Evolutionary conservation across 495 filamentous ascomycete genomes (phyloP), one percentile per base, ranked within the genome.

Genomic region (Evernia prunastri): DNA sequence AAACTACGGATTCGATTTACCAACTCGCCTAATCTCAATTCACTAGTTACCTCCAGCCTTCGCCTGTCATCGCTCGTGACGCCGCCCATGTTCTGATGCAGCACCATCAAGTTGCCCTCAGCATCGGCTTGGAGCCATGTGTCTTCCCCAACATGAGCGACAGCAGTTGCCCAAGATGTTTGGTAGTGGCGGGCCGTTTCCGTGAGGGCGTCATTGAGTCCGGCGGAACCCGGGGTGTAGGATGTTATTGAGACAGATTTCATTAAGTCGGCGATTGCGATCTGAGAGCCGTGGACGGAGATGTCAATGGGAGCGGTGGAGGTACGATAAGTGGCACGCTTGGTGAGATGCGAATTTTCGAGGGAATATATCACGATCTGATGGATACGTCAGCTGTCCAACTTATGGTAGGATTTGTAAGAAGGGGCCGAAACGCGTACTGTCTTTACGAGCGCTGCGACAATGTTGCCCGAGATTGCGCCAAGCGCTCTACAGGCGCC

Each of bases 241-340:
- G 90, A 76, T 15, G 96, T 77, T 13, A 97, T 72, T 20, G 88
- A 88, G 43, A 94, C 77, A 39, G 89, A 93, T 78, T 97, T 96
- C 91, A 96, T 97, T 45, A 99, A 77, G 68, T 99, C 94, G 1
- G 87, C 89, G 7, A 99, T 86, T 0, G 89, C 89, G 66, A 97
- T 93, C 35, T 83, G 79, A 40, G 37, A 64, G 51, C 61, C 66
- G 35, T 66, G 59, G 13, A 96, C 81, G 17, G 85, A 81, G n/a
- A 99, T 66, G 70, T 95, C 90, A 33, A 95, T 84, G 3, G 94
- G 95, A 36, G 89, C 89, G 0, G 90, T 96, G 25, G 91, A 85
- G 17, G 90, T 88, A 23, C 91, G 83, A 72, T 90, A 97, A 15
- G 82, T 84, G 49, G 87, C 87, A 12, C 87, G 66, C 70, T 86